Conservation (phyloP, 2,329 filamentous ascomycete species). For the Neopestalotiopsis sp. region DNA sequence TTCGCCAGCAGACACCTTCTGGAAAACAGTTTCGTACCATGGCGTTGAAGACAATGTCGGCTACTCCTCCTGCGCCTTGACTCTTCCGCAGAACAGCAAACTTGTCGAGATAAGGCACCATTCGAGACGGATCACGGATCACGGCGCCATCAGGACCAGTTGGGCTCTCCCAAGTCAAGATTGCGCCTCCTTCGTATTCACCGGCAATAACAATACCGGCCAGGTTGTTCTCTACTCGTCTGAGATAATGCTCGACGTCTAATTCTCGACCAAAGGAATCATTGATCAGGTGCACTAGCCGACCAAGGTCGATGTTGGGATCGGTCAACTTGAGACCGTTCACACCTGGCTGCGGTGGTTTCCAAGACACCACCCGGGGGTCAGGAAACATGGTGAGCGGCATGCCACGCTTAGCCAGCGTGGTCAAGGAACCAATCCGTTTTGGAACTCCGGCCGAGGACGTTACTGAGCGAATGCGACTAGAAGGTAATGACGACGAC, state of each 20-base stretch:
- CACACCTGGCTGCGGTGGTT: constrained; percentile 62
- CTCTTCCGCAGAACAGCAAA: constrained; percentile 90
- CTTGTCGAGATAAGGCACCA: constrained; percentile 95
- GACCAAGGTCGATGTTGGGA: constrained; percentile 79
- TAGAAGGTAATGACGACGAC: constrained; percentile 85
- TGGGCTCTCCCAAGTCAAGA: constrained; percentile 92
- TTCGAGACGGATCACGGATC: constrained; percentile 60
- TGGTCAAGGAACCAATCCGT: constrained; percentile 60
- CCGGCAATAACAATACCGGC: constrained; percentile 94
- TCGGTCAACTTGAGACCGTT: constrained; percentile 76
- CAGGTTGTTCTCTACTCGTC: constrained; percentile 78
- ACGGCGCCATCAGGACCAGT: constrained; percentile 60
- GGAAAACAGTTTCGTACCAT: constrained; percentile 93
- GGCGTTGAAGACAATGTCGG: constrained; percentile 94
- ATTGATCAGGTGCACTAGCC: constrained; percentile 86
- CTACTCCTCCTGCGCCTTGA: constrained; percentile 90
- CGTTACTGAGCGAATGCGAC: constrained; percentile 57
- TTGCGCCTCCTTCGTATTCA: constrained; percentile 93
- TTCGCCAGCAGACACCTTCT: constrained; percentile 88
- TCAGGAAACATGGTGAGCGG: constrained; percentile 84
- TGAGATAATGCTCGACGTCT: constrained; percentile 81
- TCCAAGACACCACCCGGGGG: constrained; percentile 69
- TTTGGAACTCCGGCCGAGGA: constrained; percentile 39
- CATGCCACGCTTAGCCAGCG: constrained; percentile 90
- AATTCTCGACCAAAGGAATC: constrained; percentile 89